Evolutionary conservation across 2,329 filamentous ascomycete genomes (phyloP).

Genomic region (Tolypocladium ophioglossoides): DNA sequence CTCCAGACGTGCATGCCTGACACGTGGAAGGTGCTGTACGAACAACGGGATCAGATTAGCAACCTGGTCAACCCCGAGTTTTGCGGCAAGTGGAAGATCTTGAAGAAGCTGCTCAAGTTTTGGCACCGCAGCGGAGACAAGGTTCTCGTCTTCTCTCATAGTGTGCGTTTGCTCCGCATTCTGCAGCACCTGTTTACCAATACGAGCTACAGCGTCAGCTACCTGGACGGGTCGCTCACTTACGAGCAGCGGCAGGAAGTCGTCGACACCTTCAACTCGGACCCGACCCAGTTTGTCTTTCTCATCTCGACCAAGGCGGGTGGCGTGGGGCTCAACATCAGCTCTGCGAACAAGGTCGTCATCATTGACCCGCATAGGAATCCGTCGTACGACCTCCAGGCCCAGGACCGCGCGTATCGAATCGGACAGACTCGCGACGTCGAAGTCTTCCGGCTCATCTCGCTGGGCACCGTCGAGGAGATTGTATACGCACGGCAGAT

Average conservation of each 20-base stretch:
- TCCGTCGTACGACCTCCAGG: slow-evolving; percentile 85
- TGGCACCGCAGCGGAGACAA: slow-evolving; percentile 91
- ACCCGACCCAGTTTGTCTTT: slow-evolving; percentile 84
- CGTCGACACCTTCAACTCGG: slow-evolving; percentile 86
- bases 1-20: slow-evolving; percentile 67
- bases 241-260: slow-evolving; percentile 73
- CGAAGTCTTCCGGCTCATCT: slow-evolving; percentile 87
- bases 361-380: slow-evolving; percentile 98
- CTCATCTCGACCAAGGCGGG: slow-evolving; percentile 90
- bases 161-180: slow-evolving; percentile 74
- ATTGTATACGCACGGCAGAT: slow-evolving; percentile 95
- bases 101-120: slow-evolving; percentile 76
- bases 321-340: slow-evolving; percentile 91
- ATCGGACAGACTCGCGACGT: slow-evolving; percentile 91
- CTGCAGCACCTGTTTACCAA: slow-evolving; percentile 76
- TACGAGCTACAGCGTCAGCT: slow-evolving; percentile 84
- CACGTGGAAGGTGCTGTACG: slow-evolving; percentile 63
- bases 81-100: slow-evolving; percentile 92
- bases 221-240: slow-evolving; percentile 74
- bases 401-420: slow-evolving; percentile 90
- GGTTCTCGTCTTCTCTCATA: slow-evolving; percentile 91
- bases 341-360: slow-evolving; percentile 94
- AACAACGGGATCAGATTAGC: slow-evolving; percentile 64
- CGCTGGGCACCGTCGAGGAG: slow-evolving; percentile 88
- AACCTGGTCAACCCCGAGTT: slow-evolving; percentile 80